Percentiles rank a stretch among this genome's conserved stretches.
Conservation (phyloP, 2,329 filamentous ascomycete species). For the Hypoxylon sp. region DNA sequence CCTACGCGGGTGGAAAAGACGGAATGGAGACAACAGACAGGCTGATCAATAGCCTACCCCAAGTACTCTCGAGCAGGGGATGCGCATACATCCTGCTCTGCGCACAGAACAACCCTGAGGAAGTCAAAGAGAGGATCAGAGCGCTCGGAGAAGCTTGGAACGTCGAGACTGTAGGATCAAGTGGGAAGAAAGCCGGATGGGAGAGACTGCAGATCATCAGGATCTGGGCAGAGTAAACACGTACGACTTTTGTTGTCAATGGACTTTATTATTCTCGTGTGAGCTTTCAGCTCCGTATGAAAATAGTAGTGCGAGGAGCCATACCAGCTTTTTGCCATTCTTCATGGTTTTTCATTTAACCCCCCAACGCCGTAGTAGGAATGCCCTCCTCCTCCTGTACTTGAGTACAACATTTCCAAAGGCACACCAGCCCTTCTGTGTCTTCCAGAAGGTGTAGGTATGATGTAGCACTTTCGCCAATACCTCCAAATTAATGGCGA, state of each 20-base stretch:
- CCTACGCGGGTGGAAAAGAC: conserved; percentile 89
- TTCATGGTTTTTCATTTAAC: conserved; percentile 44
- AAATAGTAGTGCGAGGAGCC: conserved; percentile 43
- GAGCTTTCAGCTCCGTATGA: conserved; percentile 42
- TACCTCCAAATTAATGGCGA: not conserved
- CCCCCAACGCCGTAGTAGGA: conserved; percentile 52
- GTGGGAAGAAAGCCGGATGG: conserved; percentile 92
- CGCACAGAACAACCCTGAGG: conserved; percentile 87
- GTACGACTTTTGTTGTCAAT: conserved; percentile 27
- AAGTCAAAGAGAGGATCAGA: conserved; percentile 76
- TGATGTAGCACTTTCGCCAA: conserved; percentile 12
- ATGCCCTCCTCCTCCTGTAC: conserved; percentile 40
- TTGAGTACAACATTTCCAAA: conserved; percentile 25
- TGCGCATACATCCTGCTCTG: conserved; percentile 93
- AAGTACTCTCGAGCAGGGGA: conserved; percentile 74
- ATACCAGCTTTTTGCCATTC: conserved; percentile 47
- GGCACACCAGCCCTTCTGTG: conserved; percentile 13
- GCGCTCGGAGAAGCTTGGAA: conserved; percentile 73
- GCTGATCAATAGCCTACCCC: conserved; percentile 78
- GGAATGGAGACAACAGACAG: conserved; percentile 95
- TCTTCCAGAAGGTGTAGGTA: conserved; percentile 14
- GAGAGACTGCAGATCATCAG: conserved; percentile 92
- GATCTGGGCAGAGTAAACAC: conserved; percentile 71
- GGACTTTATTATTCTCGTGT: conserved; percentile 42
- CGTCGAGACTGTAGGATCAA: conserved; percentile 83